phyloP scores from a whole-genome alignment of 1,284 basidiomycete species.

The Ustilago lituana region DNA sequence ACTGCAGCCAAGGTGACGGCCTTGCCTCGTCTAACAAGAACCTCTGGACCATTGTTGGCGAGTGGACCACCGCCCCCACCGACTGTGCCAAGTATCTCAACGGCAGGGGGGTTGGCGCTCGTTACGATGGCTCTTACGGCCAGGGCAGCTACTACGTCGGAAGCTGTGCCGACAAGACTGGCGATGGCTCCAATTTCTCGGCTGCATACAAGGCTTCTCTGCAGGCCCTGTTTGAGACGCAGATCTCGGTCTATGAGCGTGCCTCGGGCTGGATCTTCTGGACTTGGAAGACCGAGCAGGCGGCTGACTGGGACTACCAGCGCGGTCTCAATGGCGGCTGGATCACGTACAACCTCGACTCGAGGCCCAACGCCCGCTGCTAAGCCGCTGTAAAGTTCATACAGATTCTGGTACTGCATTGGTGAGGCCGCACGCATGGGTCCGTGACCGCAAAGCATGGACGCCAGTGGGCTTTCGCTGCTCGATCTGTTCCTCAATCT shows the following conservation, averaged over 20 bases:
- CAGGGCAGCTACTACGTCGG: slow-evolving; percentile 71
- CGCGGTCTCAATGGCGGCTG: slow-evolving; percentile 61
- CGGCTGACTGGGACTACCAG: slow-evolving; percentile 66
- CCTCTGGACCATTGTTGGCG: slow-evolving; percentile 64
- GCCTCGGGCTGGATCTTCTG: slow-evolving; percentile 80
- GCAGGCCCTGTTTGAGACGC: slow-evolving; percentile 84
- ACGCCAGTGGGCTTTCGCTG: slow-evolving; percentile 5
- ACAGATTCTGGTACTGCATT: no score
- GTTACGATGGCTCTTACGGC: slow-evolving; percentile 79
- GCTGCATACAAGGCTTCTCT: slow-evolving; percentile 83
- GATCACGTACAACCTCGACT: slow-evolving; percentile 53
- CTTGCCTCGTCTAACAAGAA: slow-evolving; percentile 44
- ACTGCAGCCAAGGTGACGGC: slow-evolving; percentile 49
- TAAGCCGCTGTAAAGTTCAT: slow-evolving; percentile 8
- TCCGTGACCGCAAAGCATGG: slow-evolving; percentile 6
- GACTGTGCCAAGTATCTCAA: slow-evolving; percentile 88
- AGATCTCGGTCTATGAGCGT: slow-evolving; percentile 69
- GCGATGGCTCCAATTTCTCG: slow-evolving; percentile 78
- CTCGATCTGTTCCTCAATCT: no score
- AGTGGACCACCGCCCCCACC: slow-evolving; percentile 73
- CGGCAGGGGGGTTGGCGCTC: slow-evolving; percentile 73
- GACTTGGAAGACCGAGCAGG: slow-evolving; percentile 78
- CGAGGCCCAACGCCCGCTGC: slow-evolving; percentile 46
- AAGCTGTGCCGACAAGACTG: slow-evolving; percentile 79
- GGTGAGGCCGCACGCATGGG: slow-evolving; percentile 2